Conservation (phyloP, 2,329 filamentous ascomycete species). For the Monosporascus ibericus region DNA sequence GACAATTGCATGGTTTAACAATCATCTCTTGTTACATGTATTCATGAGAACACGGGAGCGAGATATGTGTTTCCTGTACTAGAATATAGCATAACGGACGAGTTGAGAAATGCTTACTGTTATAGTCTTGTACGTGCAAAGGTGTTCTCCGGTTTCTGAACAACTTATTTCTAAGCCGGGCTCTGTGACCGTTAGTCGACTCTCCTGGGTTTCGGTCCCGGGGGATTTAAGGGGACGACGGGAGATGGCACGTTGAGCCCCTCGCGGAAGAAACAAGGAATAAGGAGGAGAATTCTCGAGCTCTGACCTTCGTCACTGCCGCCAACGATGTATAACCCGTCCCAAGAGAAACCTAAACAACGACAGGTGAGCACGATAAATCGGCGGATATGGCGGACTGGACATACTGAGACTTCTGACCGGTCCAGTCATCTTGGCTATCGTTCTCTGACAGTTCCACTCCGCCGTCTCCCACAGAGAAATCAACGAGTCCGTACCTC, state of each 20-base stretch:
- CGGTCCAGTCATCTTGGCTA: slow-evolving; percentile 62
- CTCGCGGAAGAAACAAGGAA: not conserved
- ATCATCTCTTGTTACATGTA: no score
- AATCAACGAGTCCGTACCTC: slow-evolving; percentile 69
- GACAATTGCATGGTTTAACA: no score
- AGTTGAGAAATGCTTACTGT: slow-evolving; percentile 26
- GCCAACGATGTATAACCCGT: slow-evolving; percentile 68
- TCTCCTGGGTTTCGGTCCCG: not conserved
- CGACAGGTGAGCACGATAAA: slow-evolving; percentile 15
- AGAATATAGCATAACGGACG: not conserved
- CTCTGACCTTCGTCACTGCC: slow-evolving; percentile 64
- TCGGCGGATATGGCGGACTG: not conserved
- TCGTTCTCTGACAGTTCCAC: slow-evolving; percentile 69
- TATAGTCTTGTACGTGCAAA: slow-evolving; percentile 65
- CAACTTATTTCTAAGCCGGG: slow-evolving; percentile 64
- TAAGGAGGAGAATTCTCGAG: not conserved
- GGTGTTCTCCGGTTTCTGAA: slow-evolving; percentile 66
- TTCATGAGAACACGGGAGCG: no score
- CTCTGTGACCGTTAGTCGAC: slow-evolving; percentile 29
- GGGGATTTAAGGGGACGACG: no score
- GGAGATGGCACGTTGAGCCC: slow-evolving; percentile 4
- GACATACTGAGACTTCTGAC: slow-evolving; percentile 60
- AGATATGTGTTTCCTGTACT: no score
- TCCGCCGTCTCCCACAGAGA: slow-evolving; percentile 72
- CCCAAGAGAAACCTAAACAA: slow-evolving; percentile 63